Conservation (phyloP, 495 filamentous ascomycete species). For the Letharia lupina region DNA sequence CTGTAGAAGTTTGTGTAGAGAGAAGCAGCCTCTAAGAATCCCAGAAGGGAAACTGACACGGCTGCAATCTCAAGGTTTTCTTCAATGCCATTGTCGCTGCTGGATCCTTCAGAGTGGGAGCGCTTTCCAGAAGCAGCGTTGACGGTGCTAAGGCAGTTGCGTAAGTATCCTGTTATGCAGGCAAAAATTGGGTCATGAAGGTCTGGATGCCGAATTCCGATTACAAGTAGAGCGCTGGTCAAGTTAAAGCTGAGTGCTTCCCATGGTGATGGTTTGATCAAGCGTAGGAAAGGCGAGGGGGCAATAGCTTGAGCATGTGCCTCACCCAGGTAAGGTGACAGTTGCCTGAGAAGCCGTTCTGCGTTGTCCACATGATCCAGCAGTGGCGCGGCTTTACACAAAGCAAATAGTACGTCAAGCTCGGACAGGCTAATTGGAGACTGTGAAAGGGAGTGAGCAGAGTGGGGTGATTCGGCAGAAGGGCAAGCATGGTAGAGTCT, state of each 20-base stretch:
- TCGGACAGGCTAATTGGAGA: slow-evolving; percentile 50
- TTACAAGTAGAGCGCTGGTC: slow-evolving; percentile 64
- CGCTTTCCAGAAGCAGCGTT: slow-evolving; percentile 32
- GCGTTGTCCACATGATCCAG: slow-evolving; percentile 60
- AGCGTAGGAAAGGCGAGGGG: slow-evolving; percentile 71
- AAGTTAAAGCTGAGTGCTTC: slow-evolving; percentile 75
- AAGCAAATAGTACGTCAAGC: slow-evolving; percentile 77
- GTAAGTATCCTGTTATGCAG: slow-evolving; percentile 58
- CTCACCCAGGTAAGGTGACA: slow-evolving; percentile 76
- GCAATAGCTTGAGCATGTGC: slow-evolving; percentile 68
- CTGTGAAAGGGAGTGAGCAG: slow-evolving; percentile 10
- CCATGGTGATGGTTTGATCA: slow-evolving; percentile 81
- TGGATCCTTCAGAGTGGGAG: slow-evolving; percentile 38
- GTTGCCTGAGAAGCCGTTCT: slow-evolving; percentile 59
- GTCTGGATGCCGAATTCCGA: slow-evolving; percentile 60
- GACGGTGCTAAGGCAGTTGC: slow-evolving; percentile 50
- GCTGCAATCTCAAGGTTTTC: slow-evolving; percentile 62
- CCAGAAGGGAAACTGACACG: slow-evolving; percentile 71
- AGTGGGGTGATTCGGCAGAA: slow-evolving; percentile 29
- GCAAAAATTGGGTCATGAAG: slow-evolving; percentile 54
- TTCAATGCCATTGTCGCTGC: slow-evolving; percentile 44
- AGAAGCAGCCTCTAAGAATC: slow-evolving; percentile 76
- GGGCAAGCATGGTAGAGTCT: slow-evolving; percentile 52
- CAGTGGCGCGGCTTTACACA: slow-evolving; percentile 76
- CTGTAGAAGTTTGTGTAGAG: slow-evolving; percentile 72